A percentile compares a stretch with the other conserved stretches of the same genome.
Conservation (phyloP, 495 filamentous ascomycete genomes). For the Thermochaetoides thermophila region DNA sequence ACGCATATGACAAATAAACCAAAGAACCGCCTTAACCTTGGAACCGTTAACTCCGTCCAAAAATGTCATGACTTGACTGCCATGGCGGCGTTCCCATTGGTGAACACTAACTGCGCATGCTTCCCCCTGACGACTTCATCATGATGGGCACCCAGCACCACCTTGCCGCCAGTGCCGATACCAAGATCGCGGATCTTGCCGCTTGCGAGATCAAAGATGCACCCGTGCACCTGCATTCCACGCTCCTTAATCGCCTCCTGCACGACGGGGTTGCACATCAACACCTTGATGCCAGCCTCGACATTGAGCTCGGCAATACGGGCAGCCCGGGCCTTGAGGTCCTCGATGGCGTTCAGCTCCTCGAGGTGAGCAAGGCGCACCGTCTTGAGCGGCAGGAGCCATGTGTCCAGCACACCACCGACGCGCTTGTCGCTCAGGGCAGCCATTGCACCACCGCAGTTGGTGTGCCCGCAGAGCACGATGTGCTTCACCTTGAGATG, state of each 20-base stretch:
- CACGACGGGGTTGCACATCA: constrained; percentile 46
- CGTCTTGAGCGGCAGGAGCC: constrained; percentile 58
- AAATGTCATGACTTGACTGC: constrained; percentile 10
- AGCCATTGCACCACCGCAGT: constrained; percentile 63
- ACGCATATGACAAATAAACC: no score
- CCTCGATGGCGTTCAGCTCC: constrained; percentile 34
- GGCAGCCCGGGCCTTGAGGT: constrained; percentile 32
- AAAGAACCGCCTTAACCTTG: no score
- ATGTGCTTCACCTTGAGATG: constrained; percentile 68
- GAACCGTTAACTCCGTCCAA: no score
- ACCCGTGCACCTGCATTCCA: constrained; percentile 59
- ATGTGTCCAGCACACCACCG: constrained; percentile 64
- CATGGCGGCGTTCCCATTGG: constrained; percentile 20
- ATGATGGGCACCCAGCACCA: constrained; percentile 4
- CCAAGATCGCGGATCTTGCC: constrained; percentile 46
- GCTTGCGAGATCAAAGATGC: constrained; percentile 49
- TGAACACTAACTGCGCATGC: constrained; percentile 36
- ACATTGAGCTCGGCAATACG: constrained; percentile 58
- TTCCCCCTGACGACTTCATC: constrained; percentile 29
- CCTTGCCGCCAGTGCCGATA: constrained; percentile 24
- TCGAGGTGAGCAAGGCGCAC: constrained; percentile 41
- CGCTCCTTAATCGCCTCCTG: constrained; percentile 51
- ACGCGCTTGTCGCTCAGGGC: constrained; percentile 52
- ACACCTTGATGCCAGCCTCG: constrained; percentile 43
- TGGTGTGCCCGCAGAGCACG: constrained; percentile 71